These are phyloP conservation scores for Hondaea fermentalgiana DNA, from an alignment of 108 stramenopile species.

Conservation along the genomic window DNA sequence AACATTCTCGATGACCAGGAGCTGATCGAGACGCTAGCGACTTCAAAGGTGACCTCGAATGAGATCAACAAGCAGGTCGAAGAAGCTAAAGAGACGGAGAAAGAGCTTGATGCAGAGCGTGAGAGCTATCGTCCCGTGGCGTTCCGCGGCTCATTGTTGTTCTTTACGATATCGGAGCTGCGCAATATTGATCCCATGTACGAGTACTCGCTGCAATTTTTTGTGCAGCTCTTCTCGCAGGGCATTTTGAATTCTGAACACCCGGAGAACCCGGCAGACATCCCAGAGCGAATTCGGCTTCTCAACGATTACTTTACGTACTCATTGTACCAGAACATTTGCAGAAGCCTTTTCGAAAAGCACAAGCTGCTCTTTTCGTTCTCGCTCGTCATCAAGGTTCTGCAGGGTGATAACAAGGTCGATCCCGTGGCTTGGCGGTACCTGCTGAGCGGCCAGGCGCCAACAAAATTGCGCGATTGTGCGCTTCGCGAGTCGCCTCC, in stretches of 20 bases:
- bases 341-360: conserved; percentile 56
- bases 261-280: conserved; percentile 24
- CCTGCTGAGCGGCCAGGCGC: conserved; percentile 44
- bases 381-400: conserved; percentile 48
- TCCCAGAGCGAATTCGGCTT: conserved; percentile 38
- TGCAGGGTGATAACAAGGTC: conserved; percentile 43
- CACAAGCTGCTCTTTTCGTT: conserved; percentile 63
- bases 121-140: conserved; percentile 60
- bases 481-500: background rate
- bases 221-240: conserved; percentile 38
- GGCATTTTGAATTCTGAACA: conserved; percentile 36
- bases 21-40: conserved; percentile 56
- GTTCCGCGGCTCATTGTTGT: conserved; percentile 48
- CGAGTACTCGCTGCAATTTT: conserved; percentile 59
- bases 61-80: conserved; percentile 56
- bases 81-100: conserved; percentile 52
- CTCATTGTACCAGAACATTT: conserved; percentile 54
- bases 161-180: conserved; percentile 53
- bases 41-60: conserved; percentile 46
- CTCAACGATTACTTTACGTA: conserved; percentile 52
- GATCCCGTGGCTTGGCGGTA: conserved; percentile 51
- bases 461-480: background rate
- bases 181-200: conserved; percentile 60
- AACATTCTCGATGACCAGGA: conserved; percentile 60
- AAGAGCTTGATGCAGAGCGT: conserved; percentile 43